These are phyloP conservation scores for Chaetomium olivaceum DNA, from an alignment of 2,329 filamentous ascomycete genomes.

Conservation along the genomic window DNA sequence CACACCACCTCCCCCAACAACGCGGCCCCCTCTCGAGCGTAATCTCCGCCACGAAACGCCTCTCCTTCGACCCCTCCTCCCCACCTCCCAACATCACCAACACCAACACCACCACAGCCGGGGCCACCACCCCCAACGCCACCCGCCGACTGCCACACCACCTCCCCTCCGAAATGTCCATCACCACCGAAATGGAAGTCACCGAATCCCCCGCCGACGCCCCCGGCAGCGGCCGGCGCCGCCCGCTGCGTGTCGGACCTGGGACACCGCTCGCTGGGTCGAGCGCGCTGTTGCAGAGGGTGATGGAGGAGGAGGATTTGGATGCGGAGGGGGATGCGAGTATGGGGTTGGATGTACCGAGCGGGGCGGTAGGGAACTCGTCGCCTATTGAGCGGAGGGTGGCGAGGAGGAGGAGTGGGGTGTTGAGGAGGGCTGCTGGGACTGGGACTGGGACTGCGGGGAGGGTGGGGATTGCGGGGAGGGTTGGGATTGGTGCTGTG, in stretches of 20 bases:
- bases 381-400: conserved; percentile 32
- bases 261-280: conserved; percentile 38
- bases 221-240: conserved; percentile 56
- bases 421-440: conserved; percentile 36
- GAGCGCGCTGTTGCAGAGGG: conserved; percentile 47
- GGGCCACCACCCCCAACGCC: neutral
- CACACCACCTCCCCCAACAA: neutral
- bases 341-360: conserved; percentile 23
- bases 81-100: conserved; percentile 5
- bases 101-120: neutral
- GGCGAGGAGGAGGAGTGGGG: conserved; percentile 24
- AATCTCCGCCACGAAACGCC: conserved; percentile 27
- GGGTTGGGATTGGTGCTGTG: too few relatives aligned
- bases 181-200: conserved; percentile 40
- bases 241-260: conserved; percentile 42
- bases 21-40: conserved; percentile 27
- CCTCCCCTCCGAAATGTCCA: neutral
- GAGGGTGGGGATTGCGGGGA: too few relatives aligned
- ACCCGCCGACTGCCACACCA: neutral
- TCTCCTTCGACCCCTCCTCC: conserved; percentile 24
- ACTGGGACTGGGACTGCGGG: too few relatives aligned
- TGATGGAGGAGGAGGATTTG: conserved; percentile 35
- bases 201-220: conserved; percentile 56
- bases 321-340: conserved; percentile 19
- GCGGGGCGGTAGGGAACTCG: conserved; percentile 34